Conservation (phyloP, 495 filamentous ascomycete genomes). For the Parachaetomium inaequale region DNA sequence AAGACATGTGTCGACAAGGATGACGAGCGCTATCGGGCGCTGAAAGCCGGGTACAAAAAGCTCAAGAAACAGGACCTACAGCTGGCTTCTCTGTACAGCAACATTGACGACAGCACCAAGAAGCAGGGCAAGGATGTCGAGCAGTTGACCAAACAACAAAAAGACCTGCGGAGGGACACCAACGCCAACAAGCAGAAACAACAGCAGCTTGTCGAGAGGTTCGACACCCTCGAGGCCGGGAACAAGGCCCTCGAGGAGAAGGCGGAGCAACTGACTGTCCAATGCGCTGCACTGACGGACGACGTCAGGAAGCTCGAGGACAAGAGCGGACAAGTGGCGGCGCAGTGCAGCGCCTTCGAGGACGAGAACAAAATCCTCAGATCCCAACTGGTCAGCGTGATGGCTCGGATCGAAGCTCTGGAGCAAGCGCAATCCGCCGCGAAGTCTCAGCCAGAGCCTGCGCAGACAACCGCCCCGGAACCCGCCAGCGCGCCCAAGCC, state of each 20-base stretch:
- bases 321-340: background rate
- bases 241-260: background rate
- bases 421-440: background rate
- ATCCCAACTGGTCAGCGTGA: background rate
- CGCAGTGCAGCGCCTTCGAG: slow-evolving; percentile 3
- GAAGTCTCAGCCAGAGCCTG: background rate
- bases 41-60: slow-evolving; percentile 2
- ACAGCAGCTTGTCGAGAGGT: background rate
- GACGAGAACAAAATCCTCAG: slow-evolving; percentile 5
- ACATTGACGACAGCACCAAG: background rate
- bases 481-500: background rate
- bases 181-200: background rate
- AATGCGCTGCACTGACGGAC: background rate
- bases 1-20: background rate
- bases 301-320: background rate
- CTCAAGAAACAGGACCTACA: background rate
- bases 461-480: background rate
- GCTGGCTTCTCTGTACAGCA: background rate
- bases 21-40: background rate
- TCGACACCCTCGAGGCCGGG: background rate
- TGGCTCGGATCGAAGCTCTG: slow-evolving; percentile 1
- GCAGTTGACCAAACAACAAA: background rate
- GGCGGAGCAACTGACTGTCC: background rate
- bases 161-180: background rate
- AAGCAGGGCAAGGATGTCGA: background rate